These are phyloP conservation scores for Pseudogymnoascus pannorum DNA, from an alignment of 2,329 filamentous ascomycete species.

Conservation along the genomic window DNA sequence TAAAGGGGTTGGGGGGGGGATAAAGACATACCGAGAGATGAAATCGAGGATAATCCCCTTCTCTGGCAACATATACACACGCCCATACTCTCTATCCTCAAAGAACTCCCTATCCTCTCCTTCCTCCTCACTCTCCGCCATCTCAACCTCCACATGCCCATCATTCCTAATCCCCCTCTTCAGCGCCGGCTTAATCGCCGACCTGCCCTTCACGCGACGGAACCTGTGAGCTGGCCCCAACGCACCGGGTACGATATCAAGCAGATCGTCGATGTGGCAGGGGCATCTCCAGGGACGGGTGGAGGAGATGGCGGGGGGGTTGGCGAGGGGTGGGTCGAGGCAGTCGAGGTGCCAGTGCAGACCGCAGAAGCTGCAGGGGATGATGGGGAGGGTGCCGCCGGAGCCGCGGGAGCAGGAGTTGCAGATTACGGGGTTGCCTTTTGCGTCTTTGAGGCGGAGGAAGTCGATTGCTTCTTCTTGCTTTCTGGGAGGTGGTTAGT, in stretches of 20 bases:
- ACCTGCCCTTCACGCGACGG: constrained; percentile 51
- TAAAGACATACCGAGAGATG: constrained; percentile 49
- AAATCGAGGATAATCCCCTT: constrained; percentile 65
- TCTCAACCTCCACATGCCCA: constrained; percentile 63
- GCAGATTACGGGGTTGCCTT: constrained; percentile 72
- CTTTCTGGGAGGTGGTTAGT: constrained; percentile 32
- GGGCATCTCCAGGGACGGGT: constrained; percentile 80
- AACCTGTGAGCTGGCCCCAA: constrained; percentile 54
- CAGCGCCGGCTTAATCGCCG: constrained; percentile 45
- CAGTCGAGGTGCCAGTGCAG: constrained; percentile 91
- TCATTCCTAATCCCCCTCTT: constrained; percentile 63
- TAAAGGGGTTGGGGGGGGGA: too few relatives aligned
- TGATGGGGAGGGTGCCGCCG: constrained; percentile 56
- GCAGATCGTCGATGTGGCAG: constrained; percentile 71
- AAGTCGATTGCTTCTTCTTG: constrained; percentile 59
- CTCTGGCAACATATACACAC: constrained; percentile 56
- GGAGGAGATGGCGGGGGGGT: constrained; percentile 56
- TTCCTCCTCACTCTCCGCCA: constrained; percentile 49
- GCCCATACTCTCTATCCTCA: constrained; percentile 54
- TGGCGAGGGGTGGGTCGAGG: constrained; percentile 72
- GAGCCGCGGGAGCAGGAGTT: constrained; percentile 61
- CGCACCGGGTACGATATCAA: constrained; percentile 49
- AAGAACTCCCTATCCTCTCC: constrained; percentile 45
- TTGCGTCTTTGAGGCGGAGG: constrained; percentile 60
- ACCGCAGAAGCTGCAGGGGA: constrained; percentile 77